Base-by-base conservation (phyloP, 345 rosid genomes). In the Psidium guajava region DNA sequence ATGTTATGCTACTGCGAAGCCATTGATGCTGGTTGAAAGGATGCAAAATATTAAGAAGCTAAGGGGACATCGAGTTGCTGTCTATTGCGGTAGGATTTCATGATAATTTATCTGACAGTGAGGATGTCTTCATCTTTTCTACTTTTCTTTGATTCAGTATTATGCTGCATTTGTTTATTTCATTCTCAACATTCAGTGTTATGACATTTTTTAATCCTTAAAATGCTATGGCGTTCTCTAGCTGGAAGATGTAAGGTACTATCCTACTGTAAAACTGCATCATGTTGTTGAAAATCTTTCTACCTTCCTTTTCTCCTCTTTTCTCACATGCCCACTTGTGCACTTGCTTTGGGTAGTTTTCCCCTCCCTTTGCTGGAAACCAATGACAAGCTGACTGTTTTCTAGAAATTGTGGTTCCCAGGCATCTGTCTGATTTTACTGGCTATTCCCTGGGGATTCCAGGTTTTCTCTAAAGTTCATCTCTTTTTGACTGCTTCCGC, bases 21-120 rank as follows among this genome's bases (percentile, higher is more conserved):
- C 99, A 86, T 93, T 94, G 82, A 93, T 93, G 81, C 91, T 97
- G 96, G 98, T 96, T 55, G 94, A 94, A 87, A 96, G 93, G 91
- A 97, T 97, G 99, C 98, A 95, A 89, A 97, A 93, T 85, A 90
- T 92, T 87, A 96, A 94, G 90, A 94, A 91, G 94, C 90, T 96
- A 57, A 91, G 99, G 88, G 99, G 99, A 86, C 99, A 97, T 88
- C 94, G 99, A 75, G 93, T 93, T 91, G 98, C 99, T 88, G 99
- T 97, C 90, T 97, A 97, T 91, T 97, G 99, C 83, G 99, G 99
- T 97, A 93, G 47, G 80, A 69, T 36, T 69, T 69, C 80, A 36
- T 69, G 80, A 69, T 69, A 69, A 69, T 69, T 69, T 69, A 69
- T 36, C 36, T 69, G 80, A 69, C 47, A 69, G 80, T 36, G 80